Evolutionary conservation across 2,329 filamentous ascomycete species (phyloP).

Genomic region (Capronia coronata): DNA sequence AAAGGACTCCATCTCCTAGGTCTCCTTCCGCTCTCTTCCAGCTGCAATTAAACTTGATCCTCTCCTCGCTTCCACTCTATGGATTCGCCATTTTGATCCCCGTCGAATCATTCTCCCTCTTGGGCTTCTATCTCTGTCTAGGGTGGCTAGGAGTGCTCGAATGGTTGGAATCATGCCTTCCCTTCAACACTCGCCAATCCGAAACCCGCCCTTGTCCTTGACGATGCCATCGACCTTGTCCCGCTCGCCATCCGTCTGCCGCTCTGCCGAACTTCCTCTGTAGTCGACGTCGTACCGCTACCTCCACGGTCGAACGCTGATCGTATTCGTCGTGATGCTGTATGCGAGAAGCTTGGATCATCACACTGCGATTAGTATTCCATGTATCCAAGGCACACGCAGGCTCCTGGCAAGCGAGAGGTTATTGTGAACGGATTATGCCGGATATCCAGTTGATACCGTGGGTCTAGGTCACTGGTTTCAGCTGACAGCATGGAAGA

Average conservation of each 20-base stretch:
- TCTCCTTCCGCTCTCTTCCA: background rate
- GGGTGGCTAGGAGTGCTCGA: no score
- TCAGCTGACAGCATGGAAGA: constrained; percentile 4
- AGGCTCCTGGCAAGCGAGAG: background rate
- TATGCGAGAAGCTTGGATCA: background rate
- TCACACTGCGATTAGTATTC: background rate
- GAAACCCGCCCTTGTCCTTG: background rate
- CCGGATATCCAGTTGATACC: background rate
- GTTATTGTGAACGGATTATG: background rate
- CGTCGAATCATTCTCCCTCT: background rate
- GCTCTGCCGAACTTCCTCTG: background rate
- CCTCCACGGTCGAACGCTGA: background rate
- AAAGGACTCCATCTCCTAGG: background rate
- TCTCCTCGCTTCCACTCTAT: background rate
- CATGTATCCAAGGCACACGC: background rate
- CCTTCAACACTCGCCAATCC: background rate
- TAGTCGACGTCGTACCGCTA: background rate
- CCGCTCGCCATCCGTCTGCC: background rate
- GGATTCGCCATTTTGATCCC: background rate
- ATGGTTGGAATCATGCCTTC: background rate
- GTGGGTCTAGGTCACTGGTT: background rate
- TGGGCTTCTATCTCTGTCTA: background rate
- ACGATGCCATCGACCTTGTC: background rate
- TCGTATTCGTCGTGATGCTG: background rate
- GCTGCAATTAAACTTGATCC: background rate